These are phyloP conservation scores for Ophiocordyceps polyrhachis-furcata DNA, from an alignment of 2,329 filamentous ascomycete species.

Conservation along the genomic window DNA sequence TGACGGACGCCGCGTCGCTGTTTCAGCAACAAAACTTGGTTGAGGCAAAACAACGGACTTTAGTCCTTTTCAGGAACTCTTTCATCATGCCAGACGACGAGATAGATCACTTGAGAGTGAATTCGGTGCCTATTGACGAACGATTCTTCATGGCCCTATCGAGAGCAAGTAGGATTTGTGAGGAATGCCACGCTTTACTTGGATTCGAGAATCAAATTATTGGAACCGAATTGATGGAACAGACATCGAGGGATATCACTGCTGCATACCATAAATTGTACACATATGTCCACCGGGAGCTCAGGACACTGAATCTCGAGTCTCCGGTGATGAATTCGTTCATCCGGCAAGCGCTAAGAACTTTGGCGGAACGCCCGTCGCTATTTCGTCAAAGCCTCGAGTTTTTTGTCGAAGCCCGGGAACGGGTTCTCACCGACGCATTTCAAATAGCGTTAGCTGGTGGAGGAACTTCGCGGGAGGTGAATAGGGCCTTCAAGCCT, in stretches of 20 bases:
- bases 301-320: slow-evolving; percentile 81
- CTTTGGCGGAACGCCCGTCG: slow-evolving; percentile 74
- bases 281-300: slow-evolving; percentile 84
- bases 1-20: slow-evolving; percentile 60
- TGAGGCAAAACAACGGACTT: slow-evolving; percentile 61
- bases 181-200: slow-evolving; percentile 74
- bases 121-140: slow-evolving; percentile 67
- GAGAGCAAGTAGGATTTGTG: slow-evolving; percentile 71
- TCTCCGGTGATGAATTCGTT: slow-evolving; percentile 80
- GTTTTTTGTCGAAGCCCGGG: slow-evolving; percentile 77
- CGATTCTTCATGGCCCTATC: slow-evolving; percentile 61
- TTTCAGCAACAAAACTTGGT: slow-evolving; percentile 54
- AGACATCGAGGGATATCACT: slow-evolving; percentile 73
- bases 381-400: slow-evolving; percentile 89
- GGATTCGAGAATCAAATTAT: slow-evolving; percentile 79
- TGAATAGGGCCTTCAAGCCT: slow-evolving; percentile 53
- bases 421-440: slow-evolving; percentile 69
- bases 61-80: slow-evolving; percentile 60
- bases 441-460: slow-evolving; percentile 83
- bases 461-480: slow-evolving; percentile 33
- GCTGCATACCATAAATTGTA: slow-evolving; percentile 89
- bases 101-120: slow-evolving; percentile 53
- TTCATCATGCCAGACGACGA: slow-evolving; percentile 78
- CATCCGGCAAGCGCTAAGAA: slow-evolving; percentile 66
- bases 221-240: slow-evolving; percentile 79